Evolutionary conservation across 352 stramenopile species (phyloP), one percentile per base, ranked within the genome.

Genomic region (Halophytophthora polymorphica): DNA sequence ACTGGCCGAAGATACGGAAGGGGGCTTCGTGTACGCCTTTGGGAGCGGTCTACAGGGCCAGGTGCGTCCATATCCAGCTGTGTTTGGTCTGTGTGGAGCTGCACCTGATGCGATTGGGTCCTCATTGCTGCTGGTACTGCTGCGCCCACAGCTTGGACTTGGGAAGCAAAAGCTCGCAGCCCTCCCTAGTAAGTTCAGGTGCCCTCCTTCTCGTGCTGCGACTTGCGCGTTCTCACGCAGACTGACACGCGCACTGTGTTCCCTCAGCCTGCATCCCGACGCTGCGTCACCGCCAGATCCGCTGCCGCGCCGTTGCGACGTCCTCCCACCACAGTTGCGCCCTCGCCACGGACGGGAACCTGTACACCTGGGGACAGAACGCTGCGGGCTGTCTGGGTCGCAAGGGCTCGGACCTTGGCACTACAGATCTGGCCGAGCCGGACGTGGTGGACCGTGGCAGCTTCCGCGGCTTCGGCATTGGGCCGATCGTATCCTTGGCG

Each of bases 351-450:
- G 77, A 89, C 23, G 78, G 78, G 1, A 66, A 73, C n/a, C 53
- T 91, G 21, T 89, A 86, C 56, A 86, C 78, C 0, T 91, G 81
- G 81, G 81, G 81, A 0, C 71, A 77, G 23, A 89, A 88, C 37
- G 23, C 58, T 0, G 70, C 55, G 0, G 81, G 76, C 0, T 88
- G 77, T 56, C 66, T 91, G 12, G 81, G 81, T 14, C 63, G 81
- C 0, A 60, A 58, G 50, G 40, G 51, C 4, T 58, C 56, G 0
- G 44, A 64, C 0, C 49, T 77, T 15, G 58, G 34, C 11, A 61
- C 50, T 0, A 40, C 47, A 0, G 66, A 85, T 41, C 50, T 78
- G 0, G 49, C 47, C 0, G 77, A 91, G 34, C 78, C 81, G 0
- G 81, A 78, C 5, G 39, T 87, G 6, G 62, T 89, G 3, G 52